Percentiles rank a stretch among this genome's conserved stretches.
Evolutionary conservation across 2,329 filamentous ascomycete genomes (phyloP).

Genomic region (Colletotrichum sublineola): DNA sequence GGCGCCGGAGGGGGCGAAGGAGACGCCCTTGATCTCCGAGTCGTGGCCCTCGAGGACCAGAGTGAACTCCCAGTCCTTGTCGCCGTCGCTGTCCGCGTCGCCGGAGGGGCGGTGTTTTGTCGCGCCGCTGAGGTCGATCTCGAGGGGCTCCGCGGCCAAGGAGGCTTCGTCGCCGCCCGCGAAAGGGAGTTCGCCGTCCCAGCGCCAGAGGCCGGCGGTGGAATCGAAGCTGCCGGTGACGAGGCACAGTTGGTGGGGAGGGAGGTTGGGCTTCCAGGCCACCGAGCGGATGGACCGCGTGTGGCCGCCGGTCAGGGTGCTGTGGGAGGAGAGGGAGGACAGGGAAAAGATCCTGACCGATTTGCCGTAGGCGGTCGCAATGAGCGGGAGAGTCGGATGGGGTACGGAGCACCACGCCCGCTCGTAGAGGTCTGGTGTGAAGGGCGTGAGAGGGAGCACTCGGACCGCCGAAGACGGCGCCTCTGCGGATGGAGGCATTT

Average conservation of each 20-base stretch:
- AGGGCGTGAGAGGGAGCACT: conserved; percentile 62
- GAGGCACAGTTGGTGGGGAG: conserved; percentile 76
- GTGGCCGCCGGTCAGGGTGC: conserved; percentile 86
- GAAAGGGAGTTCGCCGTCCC: conserved; percentile 61
- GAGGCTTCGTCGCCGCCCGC: conserved; percentile 39
- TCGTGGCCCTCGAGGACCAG: conserved; percentile 96
- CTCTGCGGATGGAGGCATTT: conserved; percentile 27
- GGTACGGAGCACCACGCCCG: conserved; percentile 89
- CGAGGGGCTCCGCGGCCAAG: conserved; percentile 49
- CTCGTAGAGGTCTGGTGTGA: conserved; percentile 71
- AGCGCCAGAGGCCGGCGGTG: conserved; percentile 87
- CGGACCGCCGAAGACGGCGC: conserved; percentile 36
- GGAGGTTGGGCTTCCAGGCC: conserved; percentile 82
- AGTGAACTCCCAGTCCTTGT: conserved; percentile 92
- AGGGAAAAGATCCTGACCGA: conserved; percentile 92
- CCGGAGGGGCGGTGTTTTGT: conserved; percentile 1
- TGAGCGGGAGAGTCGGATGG: conserved; percentile 87
- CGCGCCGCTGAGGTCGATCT: conserved; percentile 56
- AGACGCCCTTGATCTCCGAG: conserved; percentile 87
- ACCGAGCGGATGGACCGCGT: conserved; percentile 88
- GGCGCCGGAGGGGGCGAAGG: conserved; percentile 80
- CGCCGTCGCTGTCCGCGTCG: conserved; percentile 64
- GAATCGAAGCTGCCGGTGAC: conserved; percentile 96
- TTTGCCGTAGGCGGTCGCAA: conserved; percentile 91
- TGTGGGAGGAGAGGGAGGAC: conserved; percentile 82